A percentile compares a stretch with the other conserved stretches of the same genome.
phyloP scores from a whole-genome alignment of 768 basidiomycete species.

The Leccinellum albellum region DNA sequence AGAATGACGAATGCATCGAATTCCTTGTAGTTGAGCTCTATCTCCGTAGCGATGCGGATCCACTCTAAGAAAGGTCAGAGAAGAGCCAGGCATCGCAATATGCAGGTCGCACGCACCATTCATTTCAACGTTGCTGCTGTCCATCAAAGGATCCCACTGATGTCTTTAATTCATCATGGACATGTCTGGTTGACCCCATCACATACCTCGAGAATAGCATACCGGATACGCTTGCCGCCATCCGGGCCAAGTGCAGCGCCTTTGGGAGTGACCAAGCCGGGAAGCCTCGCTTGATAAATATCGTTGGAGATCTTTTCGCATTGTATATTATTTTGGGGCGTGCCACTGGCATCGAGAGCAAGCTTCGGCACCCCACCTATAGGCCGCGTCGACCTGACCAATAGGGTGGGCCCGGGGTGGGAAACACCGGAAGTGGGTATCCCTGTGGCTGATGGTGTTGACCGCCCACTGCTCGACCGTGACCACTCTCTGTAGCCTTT shows the following conservation, averaged over 20 bases:
- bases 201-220: slow-evolving; percentile 76
- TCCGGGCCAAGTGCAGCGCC: slow-evolving; percentile 57
- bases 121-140: slow-evolving; percentile 87
- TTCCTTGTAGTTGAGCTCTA: slow-evolving; percentile 80
- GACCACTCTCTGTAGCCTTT: slow-evolving; percentile 80
- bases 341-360: slow-evolving; percentile 24
- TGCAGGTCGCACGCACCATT: slow-evolving; percentile 47
- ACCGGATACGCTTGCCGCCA: slow-evolving; percentile 71
- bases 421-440: slow-evolving; percentile 3
- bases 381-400: slow-evolving; percentile 68
- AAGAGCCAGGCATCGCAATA: not conserved
- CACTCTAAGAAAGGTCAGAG: slow-evolving; percentile 53
- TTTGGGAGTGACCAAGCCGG: slow-evolving; percentile 76
- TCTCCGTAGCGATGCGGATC: slow-evolving; percentile 87
- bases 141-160: slow-evolving; percentile 84
- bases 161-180: not conserved
- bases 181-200: not conserved
- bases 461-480: slow-evolving; percentile 67
- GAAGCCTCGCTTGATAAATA: slow-evolving; percentile 70
- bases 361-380: slow-evolving; percentile 48
- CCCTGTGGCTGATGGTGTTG: slow-evolving; percentile 38
- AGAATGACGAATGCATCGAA: slow-evolving; percentile 92
- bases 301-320: slow-evolving; percentile 34
- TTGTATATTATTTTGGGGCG: slow-evolving; percentile 29
- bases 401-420: slow-evolving; percentile 37